Evolutionary conservation across 2,329 filamentous ascomycete species (phyloP).

Genomic region (Coniochaeta sp.): DNA sequence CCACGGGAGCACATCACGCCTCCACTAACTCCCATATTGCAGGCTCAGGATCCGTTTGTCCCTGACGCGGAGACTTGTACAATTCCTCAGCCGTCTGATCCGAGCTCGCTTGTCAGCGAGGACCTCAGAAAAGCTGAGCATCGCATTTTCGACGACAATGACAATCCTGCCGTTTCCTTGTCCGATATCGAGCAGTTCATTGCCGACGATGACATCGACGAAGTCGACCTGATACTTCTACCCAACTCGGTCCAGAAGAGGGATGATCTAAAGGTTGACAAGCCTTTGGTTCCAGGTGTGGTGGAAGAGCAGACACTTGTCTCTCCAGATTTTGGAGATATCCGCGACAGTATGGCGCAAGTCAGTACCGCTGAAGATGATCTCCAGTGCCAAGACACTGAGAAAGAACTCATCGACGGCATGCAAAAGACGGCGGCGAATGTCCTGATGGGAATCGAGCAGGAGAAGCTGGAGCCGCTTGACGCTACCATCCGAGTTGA

Average conservation of each 20-base stretch:
- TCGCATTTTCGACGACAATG: constrained; percentile 12
- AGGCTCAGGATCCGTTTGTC: constrained; percentile 6
- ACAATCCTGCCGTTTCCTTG: constrained; percentile 10
- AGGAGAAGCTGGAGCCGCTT: constrained; percentile 18
- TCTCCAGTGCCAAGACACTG: constrained; percentile 1
- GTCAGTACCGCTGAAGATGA: neutral
- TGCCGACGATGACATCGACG: neutral
- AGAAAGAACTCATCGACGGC: constrained; percentile 8
- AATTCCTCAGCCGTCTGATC: constrained; percentile 13
- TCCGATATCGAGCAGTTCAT: neutral
- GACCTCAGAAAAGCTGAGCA: constrained; percentile 15
- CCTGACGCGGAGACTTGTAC: constrained; percentile 10
- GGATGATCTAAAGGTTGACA: neutral
- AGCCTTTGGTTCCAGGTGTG: neutral
- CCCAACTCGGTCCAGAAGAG: neutral
- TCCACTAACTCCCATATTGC: constrained; percentile 13
- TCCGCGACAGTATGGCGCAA: neutral
- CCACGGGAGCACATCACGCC: constrained; percentile 13
- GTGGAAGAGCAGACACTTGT: neutral
- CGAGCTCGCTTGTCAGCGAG: constrained; percentile 11
- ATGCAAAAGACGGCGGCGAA: constrained; percentile 9
- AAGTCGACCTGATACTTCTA: neutral
- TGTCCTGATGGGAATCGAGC: constrained; percentile 15
- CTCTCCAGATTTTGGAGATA: neutral
- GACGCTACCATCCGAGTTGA: constrained; percentile 17